phyloP scores from a whole-genome alignment of 306 rosid species.

The Begonia peltatifolia region DNA sequence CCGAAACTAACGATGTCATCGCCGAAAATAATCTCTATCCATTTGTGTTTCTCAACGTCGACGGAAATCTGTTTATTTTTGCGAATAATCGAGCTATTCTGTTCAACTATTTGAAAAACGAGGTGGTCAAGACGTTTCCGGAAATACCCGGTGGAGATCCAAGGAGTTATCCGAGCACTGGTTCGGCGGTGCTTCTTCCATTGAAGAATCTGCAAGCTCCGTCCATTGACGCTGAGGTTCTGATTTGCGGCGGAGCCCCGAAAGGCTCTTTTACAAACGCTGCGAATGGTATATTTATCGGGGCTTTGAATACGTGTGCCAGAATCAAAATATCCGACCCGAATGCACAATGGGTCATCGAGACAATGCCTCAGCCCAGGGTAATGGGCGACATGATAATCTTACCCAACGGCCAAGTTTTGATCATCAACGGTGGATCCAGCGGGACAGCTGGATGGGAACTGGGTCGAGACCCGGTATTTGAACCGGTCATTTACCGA shows the following conservation, averaged over 20 bases:
- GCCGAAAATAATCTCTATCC: slow-evolving; percentile 84
- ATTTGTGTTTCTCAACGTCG: slow-evolving; percentile 59
- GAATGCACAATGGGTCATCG: slow-evolving; percentile 47
- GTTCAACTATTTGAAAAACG: slow-evolving; percentile 21
- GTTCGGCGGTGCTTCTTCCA: slow-evolving; percentile 62
- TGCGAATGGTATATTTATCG: slow-evolving; percentile 6
- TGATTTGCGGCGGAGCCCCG: slow-evolving; percentile 70
- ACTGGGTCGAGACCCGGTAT: slow-evolving; percentile 32
- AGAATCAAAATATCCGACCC: slow-evolving; percentile 34
- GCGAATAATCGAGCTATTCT: slow-evolving; percentile 47
- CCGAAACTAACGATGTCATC: slow-evolving; percentile 29
- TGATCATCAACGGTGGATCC: slow-evolving; percentile 53
- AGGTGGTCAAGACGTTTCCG: slow-evolving; percentile 26
- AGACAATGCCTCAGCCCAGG: slow-evolving; percentile 50
- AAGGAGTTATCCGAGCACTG: slow-evolving; percentile 68
- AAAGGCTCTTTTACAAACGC: slow-evolving; percentile 32
- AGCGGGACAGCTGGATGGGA: slow-evolving; percentile 76
- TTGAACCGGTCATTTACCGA: slow-evolving; percentile 34
- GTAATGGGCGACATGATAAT: slow-evolving; percentile 64
- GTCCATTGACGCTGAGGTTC: slow-evolving; percentile 31
- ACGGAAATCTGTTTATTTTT: slow-evolving; percentile 62
- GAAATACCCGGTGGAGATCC: slow-evolving; percentile 36
- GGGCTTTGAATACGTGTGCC: slow-evolving; percentile 47
- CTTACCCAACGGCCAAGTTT: slow-evolving; percentile 41
- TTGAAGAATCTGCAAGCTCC: slow-evolving; percentile 7